Evolutionary conservation across 176 grass and related monocot species (phyloP).

Genomic region (Musa troglodytarum): DNA sequence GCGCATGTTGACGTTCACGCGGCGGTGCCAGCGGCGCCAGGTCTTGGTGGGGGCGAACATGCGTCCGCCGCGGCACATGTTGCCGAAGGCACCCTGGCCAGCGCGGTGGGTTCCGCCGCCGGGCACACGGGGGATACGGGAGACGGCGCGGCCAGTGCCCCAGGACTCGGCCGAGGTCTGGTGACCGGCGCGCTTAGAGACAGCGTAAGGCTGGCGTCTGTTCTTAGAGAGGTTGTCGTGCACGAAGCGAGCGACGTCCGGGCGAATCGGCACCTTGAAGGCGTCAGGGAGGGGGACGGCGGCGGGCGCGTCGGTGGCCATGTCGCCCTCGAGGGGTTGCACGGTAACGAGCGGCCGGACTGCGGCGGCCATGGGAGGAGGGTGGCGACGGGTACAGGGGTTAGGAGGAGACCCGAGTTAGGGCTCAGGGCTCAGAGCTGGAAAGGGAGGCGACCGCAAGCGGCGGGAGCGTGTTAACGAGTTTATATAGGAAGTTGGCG

Average conservation of each 20-base stretch:
- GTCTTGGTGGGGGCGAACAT: constrained; percentile 89
- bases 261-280: constrained; percentile 41
- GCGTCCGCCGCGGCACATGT: constrained; percentile 82
- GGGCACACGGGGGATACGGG: constrained; percentile 79
- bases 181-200: constrained; percentile 75
- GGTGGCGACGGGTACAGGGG: not conserved
- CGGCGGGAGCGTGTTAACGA: too few species aligned
- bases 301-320: constrained; percentile 32
- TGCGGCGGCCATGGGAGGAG: constrained; percentile 31
- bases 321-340: constrained; percentile 58
- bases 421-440: constrained; percentile 27
- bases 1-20: constrained; percentile 55
- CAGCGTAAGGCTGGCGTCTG: constrained; percentile 86
- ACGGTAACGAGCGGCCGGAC: constrained; percentile 51
- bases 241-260: constrained; percentile 38
- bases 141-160: constrained; percentile 82
- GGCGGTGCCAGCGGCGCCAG: constrained; percentile 81
- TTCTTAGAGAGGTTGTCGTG: constrained; percentile 64
- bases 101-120: constrained; percentile 80
- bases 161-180: constrained; percentile 95
- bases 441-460: too few species aligned
- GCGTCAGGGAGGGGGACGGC: constrained; percentile 36
- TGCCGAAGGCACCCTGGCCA: constrained; percentile 83
- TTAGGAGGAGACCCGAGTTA: constrained; percentile 4
- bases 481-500: too few species aligned